Base-by-base conservation (phyloP, 164 flowering plant genomes). In the Platanus orientalis region DNA sequence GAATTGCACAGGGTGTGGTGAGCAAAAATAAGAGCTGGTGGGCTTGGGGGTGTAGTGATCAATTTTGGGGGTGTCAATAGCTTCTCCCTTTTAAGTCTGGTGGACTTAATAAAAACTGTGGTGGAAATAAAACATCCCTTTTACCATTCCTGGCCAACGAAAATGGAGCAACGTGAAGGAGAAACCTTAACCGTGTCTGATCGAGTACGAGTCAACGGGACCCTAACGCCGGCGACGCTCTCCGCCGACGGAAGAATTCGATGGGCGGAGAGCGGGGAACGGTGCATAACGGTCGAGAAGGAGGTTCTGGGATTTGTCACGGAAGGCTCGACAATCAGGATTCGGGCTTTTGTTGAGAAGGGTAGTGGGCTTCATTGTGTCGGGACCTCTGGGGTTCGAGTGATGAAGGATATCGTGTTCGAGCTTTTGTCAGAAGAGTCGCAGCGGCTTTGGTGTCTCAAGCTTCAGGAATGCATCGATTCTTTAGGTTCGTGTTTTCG, bases 291-390 rank as follows among this genome's bases (percentile, higher is more conserved):
- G 3, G 44, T 88, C 42, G 93, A 88, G 74, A 81, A 74, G 59
- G 85, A 89, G 71, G 94, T 89, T 16, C 77, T 94, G 21, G 97
- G 98, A 2, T 78, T 90, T 60, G 48, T 58, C 1, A 27, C 51
- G 0, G 86, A 85, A 2, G 98, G 92, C 32, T 67, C 75, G 13
- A 63, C 52, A 53, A 74, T 93, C 25, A 73, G 63, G 21, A 61
- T 93, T 54, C 82, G 64, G 66, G 81, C 90, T 21, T 55, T 82
- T 5, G 83, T 82, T 13, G 84, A 82, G 40, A 71, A 21, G 32
- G 72, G 74, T 32, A 74, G 61, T 54, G 81, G 79, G 36, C 28
- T 69, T 42, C 74, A 69, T 62, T 80, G 81, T 52, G 58, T 62
- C 20, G 80, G 69, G 3, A 53, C 47, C 17, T 27, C 56, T 3